These are phyloP conservation scores for Strobilomyces dryophilus DNA, from an alignment of 768 basidiomycete species.

Conservation along the genomic window DNA sequence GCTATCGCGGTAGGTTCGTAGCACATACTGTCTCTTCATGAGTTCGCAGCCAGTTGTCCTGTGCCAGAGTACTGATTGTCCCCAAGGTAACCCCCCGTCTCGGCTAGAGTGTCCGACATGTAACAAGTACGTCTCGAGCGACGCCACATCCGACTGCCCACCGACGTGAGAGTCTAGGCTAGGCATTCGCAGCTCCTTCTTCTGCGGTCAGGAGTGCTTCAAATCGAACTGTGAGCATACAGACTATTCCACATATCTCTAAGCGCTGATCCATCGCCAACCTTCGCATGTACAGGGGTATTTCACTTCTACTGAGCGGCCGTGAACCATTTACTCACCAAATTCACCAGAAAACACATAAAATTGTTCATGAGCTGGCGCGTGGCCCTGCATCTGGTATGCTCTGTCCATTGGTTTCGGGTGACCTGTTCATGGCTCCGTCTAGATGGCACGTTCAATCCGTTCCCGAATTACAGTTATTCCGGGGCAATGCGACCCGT, in stretches of 20 bases:
- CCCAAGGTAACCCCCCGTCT: constrained; percentile 83
- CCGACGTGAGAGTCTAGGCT: constrained; percentile 43
- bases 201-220: constrained; percentile 96
- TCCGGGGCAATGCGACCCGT: constrained; percentile 77
- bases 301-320: neutral
- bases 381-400: constrained; percentile 24
- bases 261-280: neutral
- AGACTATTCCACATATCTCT: neutral
- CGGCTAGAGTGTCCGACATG: constrained; percentile 91
- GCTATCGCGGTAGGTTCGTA: neutral
- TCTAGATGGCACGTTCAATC: constrained; percentile 74
- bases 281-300: constrained; percentile 22
- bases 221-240: constrained; percentile 79
- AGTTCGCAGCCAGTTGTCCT: constrained; percentile 34
- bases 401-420: neutral
- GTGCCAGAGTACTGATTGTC: constrained; percentile 70
- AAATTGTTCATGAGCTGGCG: constrained; percentile 66
- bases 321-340: neutral
- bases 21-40: constrained; percentile 25
- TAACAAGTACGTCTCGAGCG: constrained; percentile 60
- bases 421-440: neutral
- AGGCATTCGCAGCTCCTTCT: constrained; percentile 80
- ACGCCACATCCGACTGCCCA: neutral
- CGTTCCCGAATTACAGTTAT: constrained; percentile 72
- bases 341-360: constrained; percentile 69